phyloP scores from a whole-genome alignment of 768 basidiomycete genomes.

The Collybiopsis confluens region DNA sequence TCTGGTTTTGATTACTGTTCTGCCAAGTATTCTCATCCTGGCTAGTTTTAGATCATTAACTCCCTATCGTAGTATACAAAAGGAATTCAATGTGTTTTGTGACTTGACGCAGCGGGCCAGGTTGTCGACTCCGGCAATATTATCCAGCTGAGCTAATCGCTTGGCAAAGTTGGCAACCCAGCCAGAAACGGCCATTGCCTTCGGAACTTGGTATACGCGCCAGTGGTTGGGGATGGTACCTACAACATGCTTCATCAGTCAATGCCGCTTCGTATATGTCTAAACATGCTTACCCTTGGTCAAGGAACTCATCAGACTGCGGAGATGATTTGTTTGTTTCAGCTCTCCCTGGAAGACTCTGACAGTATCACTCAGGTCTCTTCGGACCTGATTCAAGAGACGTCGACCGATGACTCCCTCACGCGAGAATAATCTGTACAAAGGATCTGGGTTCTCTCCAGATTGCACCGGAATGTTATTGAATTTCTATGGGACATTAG shows the following conservation, averaged over 20 bases:
- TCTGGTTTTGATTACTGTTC: too few relatives aligned
- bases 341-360: constrained; percentile 82
- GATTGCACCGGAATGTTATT: constrained; percentile 60
- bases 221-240: constrained; percentile 88
- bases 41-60: too few relatives aligned
- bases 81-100: too few relatives aligned
- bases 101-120: too few relatives aligned
- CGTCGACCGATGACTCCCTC: constrained; percentile 79
- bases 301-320: constrained; percentile 84
- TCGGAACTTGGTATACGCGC: constrained; percentile 85
- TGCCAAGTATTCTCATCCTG: too few relatives aligned
- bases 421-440: constrained; percentile 84
- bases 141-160: constrained; percentile 79
- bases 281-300: constrained; percentile 68
- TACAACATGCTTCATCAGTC: constrained; percentile 27
- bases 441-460: constrained; percentile 73
- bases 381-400: constrained; percentile 73
- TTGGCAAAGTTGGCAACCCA: constrained; percentile 83
- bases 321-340: constrained; percentile 95
- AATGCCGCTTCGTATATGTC: too few relatives aligned
- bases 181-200: constrained; percentile 73
- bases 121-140: constrained; percentile 62
- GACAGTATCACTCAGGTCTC: constrained; percentile 77
- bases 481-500: constrained; percentile 45
- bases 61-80: too few relatives aligned